phyloP scores from a whole-genome alignment of 2,329 filamentous ascomycete species.

The Pestalotiopsis sp. region DNA sequence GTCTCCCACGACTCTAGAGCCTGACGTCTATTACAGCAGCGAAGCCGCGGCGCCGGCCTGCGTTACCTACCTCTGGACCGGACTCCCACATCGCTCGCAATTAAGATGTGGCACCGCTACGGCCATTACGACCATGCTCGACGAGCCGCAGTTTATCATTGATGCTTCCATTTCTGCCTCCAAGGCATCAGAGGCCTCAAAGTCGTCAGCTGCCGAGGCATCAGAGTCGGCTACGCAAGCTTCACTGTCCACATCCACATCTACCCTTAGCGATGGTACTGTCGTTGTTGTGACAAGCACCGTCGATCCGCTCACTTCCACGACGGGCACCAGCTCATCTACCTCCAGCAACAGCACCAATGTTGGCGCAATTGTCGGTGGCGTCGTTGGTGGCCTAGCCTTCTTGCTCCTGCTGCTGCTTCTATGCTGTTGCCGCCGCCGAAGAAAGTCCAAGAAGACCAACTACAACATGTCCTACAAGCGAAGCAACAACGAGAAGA shows the following conservation, averaged over 20 bases:
- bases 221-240: background rate
- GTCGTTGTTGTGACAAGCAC: background rate
- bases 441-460: slow-evolving; percentile 6
- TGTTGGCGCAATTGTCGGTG: background rate
- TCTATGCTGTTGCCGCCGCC: background rate
- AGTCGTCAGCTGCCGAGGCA: slow-evolving; percentile 8
- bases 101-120: slow-evolving; percentile 35
- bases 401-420: slow-evolving; percentile 1
- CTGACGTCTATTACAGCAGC: slow-evolving; percentile 14
- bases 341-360: slow-evolving; percentile 2
- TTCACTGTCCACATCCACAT: background rate
- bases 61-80: slow-evolving; percentile 41
- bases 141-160: slow-evolving; percentile 36
- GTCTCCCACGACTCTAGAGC: background rate
- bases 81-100: slow-evolving; percentile 35
- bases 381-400: background rate
- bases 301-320: background rate
- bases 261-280: background rate
- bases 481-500: slow-evolving; percentile 6
- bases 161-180: slow-evolving; percentile 30
- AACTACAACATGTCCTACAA: slow-evolving; percentile 6
- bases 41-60: slow-evolving; percentile 30
- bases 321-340: background rate
- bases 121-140: slow-evolving; percentile 34
- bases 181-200: slow-evolving; percentile 4